Evolutionary conservation across 495 filamentous ascomycete genomes (phyloP).

Genomic region (Clohesyomyces aquaticus): DNA sequence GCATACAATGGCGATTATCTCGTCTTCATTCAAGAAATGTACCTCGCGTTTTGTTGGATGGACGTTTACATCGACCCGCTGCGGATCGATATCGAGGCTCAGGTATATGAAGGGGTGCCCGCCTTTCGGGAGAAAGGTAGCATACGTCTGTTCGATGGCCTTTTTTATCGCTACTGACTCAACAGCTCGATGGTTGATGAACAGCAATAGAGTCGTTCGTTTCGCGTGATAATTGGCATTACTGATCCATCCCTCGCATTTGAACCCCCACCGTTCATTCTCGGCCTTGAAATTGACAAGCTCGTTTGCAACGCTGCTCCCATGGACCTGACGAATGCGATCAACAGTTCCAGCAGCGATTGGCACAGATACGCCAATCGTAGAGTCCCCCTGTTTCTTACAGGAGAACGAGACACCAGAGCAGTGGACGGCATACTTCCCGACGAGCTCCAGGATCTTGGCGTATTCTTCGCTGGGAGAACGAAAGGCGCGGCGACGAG

Average conservation of each 20-base stretch:
- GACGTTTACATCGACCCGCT: constrained; percentile 94
- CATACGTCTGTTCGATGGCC: constrained; percentile 88
- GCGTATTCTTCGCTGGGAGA: constrained; percentile 95
- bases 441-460: constrained; percentile 95
- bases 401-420: constrained; percentile 88
- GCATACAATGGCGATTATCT: constrained; percentile 89
- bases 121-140: constrained; percentile 87
- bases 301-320: constrained; percentile 84
- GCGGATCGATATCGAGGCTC: constrained; percentile 89
- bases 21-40: constrained; percentile 97
- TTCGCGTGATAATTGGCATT: constrained; percentile 98
- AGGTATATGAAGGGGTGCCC: constrained; percentile 95
- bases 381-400: constrained; percentile 91
- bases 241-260: constrained; percentile 76
- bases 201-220: constrained; percentile 83
- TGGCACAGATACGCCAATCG: constrained; percentile 77
- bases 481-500: constrained; percentile 83
- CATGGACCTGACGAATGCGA: constrained; percentile 88
- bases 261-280: constrained; percentile 82
- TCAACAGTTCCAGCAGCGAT: constrained; percentile 71
- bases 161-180: constrained; percentile 90
- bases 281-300: constrained; percentile 74
- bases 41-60: constrained; percentile 98
- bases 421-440: constrained; percentile 95
- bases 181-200: constrained; percentile 98